These are phyloP conservation scores for Fonsecaea erecta DNA, from an alignment of 2,329 filamentous ascomycete species.

Conservation along the genomic window DNA sequence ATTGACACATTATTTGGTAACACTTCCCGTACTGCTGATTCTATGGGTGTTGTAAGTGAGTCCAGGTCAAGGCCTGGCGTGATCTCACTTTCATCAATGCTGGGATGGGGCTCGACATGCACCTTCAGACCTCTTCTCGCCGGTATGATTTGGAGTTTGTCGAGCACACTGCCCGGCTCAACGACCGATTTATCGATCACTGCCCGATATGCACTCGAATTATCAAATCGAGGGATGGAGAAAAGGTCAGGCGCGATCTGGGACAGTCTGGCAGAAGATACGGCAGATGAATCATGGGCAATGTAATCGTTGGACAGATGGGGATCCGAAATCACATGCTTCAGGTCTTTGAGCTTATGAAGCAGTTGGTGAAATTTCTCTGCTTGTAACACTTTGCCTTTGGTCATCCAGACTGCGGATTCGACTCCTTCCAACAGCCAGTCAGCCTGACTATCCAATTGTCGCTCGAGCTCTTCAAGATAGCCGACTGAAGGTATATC, in stretches of 20 bases:
- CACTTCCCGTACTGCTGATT: conserved; percentile 41
- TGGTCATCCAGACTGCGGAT: conserved; percentile 81
- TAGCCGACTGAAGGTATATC: conserved; percentile 76
- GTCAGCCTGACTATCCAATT: conserved; percentile 47
- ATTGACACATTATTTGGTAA: conserved; percentile 20
- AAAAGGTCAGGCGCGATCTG: conserved; percentile 76
- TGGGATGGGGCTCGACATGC: conserved; percentile 53
- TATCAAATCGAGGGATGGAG: conserved; percentile 69
- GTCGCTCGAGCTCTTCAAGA: conserved; percentile 68
- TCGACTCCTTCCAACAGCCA: conserved; percentile 70
- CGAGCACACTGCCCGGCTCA: background rate
- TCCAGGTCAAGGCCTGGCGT: conserved; percentile 39
- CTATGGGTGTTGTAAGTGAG: conserved; percentile 27
- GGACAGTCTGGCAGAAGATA: conserved; percentile 70
- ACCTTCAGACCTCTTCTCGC: conserved; percentile 51
- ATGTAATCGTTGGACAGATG: conserved; percentile 79
- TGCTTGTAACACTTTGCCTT: conserved; percentile 68
- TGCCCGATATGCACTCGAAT: conserved; percentile 41
- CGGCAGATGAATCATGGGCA: conserved; percentile 68
- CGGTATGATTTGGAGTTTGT: conserved; percentile 34
- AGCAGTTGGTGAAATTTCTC: conserved; percentile 72
- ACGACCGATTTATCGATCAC: background rate
- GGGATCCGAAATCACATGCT: conserved; percentile 77
- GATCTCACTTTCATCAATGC: conserved; percentile 41
- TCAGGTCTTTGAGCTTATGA: conserved; percentile 60